Conservation (phyloP, 257 asterid species). For the Ligustrum vulgare region DNA sequence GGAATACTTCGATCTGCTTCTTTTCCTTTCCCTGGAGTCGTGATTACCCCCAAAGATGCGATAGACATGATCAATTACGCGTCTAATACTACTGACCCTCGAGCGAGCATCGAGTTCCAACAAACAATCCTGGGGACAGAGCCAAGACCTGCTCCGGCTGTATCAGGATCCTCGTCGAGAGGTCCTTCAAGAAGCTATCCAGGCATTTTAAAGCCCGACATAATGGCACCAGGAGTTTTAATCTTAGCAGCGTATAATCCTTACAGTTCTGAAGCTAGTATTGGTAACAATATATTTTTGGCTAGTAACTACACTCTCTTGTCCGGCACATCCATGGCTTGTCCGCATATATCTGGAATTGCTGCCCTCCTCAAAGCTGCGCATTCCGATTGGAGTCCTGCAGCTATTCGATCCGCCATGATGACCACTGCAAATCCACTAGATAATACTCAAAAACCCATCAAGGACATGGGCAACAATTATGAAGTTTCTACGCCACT, state of each 20-base stretch:
- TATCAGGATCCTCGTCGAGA: conserved; percentile 30
- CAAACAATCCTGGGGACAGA: conserved; percentile 32
- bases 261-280: not conserved
- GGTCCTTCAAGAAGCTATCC: conserved; percentile 37
- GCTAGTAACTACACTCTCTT: conserved; percentile 23
- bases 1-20: conserved; percentile 15
- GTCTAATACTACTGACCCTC: conserved; percentile 2
- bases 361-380: conserved; percentile 43
- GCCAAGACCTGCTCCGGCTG: conserved; percentile 40
- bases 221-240: conserved; percentile 38
- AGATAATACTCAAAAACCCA: conserved; percentile 28
- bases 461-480: conserved; percentile 26
- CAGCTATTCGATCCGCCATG: conserved; percentile 45
- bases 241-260: conserved; percentile 37
- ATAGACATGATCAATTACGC: conserved; percentile 24
- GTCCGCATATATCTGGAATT: conserved; percentile 47
- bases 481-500: conserved; percentile 31
- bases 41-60: conserved; percentile 31
- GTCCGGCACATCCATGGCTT: conserved; percentile 49
- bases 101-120: conserved; percentile 36
- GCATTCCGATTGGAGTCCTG: conserved; percentile 47
- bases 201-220: conserved; percentile 37
- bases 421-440: conserved; percentile 40
- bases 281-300: conserved; percentile 26
- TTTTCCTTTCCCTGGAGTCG: conserved; percentile 33